Base-by-base conservation (phyloP, 2,329 filamentous ascomycete genomes). In the Phyllosticta citribraziliensis region DNA sequence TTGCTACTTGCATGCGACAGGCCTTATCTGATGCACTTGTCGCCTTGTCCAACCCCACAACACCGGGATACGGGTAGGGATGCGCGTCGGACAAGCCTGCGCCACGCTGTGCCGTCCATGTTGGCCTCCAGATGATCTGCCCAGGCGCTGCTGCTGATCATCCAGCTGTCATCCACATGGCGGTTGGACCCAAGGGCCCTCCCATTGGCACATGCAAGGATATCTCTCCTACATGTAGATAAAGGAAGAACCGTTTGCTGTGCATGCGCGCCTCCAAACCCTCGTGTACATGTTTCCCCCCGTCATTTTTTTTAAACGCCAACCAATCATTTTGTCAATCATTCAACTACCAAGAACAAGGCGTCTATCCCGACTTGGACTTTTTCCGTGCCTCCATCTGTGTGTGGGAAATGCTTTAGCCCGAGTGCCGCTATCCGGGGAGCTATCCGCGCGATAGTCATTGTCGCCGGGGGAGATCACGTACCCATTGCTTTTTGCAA, bases 401-500 rank as follows among this genome's bases (percentile, higher is more conserved):
- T 51, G 57, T 19, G 25, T 17, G 35, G 51, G 14, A 24, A 40
- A 12, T 14, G 10, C 5, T 9, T 60, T 19, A 60, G 58, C 53
- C 35, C 40, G 40, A 55, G 51, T 19, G 14, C 30, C 22, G 57
- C 14, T 24, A 19, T 17, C n/a, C 35, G 52, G 33, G 55, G 19
- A 17, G 5, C n/a, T 24, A 14, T 53, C 19, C 52, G 47, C 11
- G 66, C 67, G 70, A 61, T n/a, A 40, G 19, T 3, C 12, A 30
- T 10, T 30, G 17, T 12, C 30, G 22, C 11, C 20, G 24, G 35
- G 17, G 20, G 17, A 10, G 10, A 50, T 33, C 3, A 76, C 84
- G 69, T 81, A 96, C 91, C 92, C 92, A 97, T 78, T 87, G 83
- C 77, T 96, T 92, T 75, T 97, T 97, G 76, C 93, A 97, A 65